Base-by-base conservation (phyloP, 306 rosid species). In the Cucumis hystrix region DNA sequence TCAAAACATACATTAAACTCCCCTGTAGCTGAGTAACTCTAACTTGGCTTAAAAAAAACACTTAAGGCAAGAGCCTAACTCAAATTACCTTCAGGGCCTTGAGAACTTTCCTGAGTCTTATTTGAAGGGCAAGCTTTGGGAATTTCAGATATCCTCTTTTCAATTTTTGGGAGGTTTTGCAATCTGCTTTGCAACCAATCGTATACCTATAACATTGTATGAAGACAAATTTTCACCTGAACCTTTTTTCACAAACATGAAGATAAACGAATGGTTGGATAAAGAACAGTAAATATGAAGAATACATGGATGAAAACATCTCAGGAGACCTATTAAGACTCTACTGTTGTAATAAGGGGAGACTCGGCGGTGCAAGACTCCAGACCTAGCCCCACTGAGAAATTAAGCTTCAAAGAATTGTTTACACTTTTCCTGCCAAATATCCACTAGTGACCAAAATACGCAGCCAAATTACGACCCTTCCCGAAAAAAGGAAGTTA, bases 131-230 rank as follows among this genome's bases (percentile, higher is more conserved):
- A 52, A 72, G 75, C 86, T 74, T 70, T 80, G 56, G 87, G 79
- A 63, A 25, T 75, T 78, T 78, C 51, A 63, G 76, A 62, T 68
- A 80, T 75, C 66, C 77, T 84, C 59, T 80, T 69, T 56, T 81
- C 82, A 41, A 80, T 86, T 79, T 84, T 81, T 2, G 85, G 84
- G 14, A 62, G 81, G 74, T 87, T 88, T 68, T 80, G 84, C 63
- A 80, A 85, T 79, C 81, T 84, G 56, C 79, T 80, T 81, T 92
- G 81, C 83, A 96, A 89, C 99, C 99, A 96, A 82, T 67, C 80
- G 37, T 88, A 86, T 69, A 92, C 87, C 99, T 92, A 78, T 78
- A 80, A 76, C 58, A 78, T 47, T 3, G 64, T 54, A 68, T 18
- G 67, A 39, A 40, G 8, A 17, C 21, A 82, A 77, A 49, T 10